These are phyloP conservation scores for Ustilago loliicola DNA, from an alignment of 1,284 basidiomycete species.

Conservation along the genomic window DNA sequence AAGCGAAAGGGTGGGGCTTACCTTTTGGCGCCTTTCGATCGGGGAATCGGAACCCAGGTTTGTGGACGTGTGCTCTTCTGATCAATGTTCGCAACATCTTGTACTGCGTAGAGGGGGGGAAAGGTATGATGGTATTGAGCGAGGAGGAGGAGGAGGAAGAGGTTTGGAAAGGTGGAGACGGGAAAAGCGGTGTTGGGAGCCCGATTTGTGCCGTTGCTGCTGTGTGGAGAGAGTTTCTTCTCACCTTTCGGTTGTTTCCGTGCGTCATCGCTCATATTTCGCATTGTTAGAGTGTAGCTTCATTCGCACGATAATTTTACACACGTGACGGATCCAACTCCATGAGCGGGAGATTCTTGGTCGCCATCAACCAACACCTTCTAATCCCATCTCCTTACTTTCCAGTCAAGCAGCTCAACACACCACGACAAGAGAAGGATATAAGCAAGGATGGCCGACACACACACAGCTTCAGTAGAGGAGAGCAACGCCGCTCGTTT, in stretches of 20 bases:
- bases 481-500: slow-evolving; percentile 83
- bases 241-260: slow-evolving; percentile 17
- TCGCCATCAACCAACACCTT: slow-evolving; percentile 1
- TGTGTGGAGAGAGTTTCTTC: slow-evolving; percentile 19
- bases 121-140: slow-evolving; percentile 2
- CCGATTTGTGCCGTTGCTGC: slow-evolving; percentile 28
- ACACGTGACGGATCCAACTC: slow-evolving; percentile 3
- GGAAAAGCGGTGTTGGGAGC: background rate
- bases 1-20: slow-evolving; percentile 17
- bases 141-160: background rate
- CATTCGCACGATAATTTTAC: slow-evolving; percentile 7
- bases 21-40: slow-evolving; percentile 58
- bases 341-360: background rate
- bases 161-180: background rate
- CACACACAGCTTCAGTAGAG: slow-evolving; percentile 80
- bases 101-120: background rate
- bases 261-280: background rate
- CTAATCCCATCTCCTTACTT: background rate
- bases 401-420: no score
- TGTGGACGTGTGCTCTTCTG: slow-evolving; percentile 56
- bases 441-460: slow-evolving; percentile 40
- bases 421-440: background rate
- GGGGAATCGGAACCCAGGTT: slow-evolving; percentile 61
- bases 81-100: slow-evolving; percentile 58
- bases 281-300: background rate